Evolutionary conservation across 768 basidiomycete species (phyloP), one percentile per base, ranked within the genome.

Genomic region (Leccinum variicolor): DNA sequence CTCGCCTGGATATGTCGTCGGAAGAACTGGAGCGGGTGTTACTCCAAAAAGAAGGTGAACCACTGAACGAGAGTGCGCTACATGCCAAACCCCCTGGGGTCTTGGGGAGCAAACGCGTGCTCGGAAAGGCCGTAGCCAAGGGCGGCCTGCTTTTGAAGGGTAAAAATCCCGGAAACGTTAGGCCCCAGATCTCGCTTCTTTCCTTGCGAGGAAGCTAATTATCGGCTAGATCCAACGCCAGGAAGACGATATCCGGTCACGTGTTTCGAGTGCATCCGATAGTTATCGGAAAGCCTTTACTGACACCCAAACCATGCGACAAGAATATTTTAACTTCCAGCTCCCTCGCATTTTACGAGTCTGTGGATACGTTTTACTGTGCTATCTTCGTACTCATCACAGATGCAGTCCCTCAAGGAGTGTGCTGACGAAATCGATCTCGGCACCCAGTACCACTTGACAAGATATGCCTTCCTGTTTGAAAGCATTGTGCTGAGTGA

Each of bases 301-400:
- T 14, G 94, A 98, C 61, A 92, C 90, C 13, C 94, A 98, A 71
- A 77, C 85, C 5, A 85, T 92, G 76, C 82, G 95, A 60, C 95
- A 98, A 72, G 97, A 99, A 69, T 98, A 98, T 72, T 99, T 97
- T 74, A 96, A 98, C 71, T 90, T 96, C 67, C 96, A 98, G 66
- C 76, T 98, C 41, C 97, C 97, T 54, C 88, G 94, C 63, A 91
- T 98, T 56, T 74, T 99, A 39, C 83, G 97, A 52, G 94, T 95
- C 69, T 68, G 90, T 81, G 31, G 47, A n/a, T 43, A 33, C 54
- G 29, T 39, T 46, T 47, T 11, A 39, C 13, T 31, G 7, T 48
- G 21, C 28, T 33, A 28, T 56, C 31, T 15, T 57, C 23, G 7
- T 52, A 33, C 61, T 64, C 19, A 71, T 55, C 39, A 48, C 39